Percentiles rank a stretch among this genome's conserved stretches.
phyloP scores from a whole-genome alignment of 805 yeast genomes.

The Saturnispora besseyi region DNA sequence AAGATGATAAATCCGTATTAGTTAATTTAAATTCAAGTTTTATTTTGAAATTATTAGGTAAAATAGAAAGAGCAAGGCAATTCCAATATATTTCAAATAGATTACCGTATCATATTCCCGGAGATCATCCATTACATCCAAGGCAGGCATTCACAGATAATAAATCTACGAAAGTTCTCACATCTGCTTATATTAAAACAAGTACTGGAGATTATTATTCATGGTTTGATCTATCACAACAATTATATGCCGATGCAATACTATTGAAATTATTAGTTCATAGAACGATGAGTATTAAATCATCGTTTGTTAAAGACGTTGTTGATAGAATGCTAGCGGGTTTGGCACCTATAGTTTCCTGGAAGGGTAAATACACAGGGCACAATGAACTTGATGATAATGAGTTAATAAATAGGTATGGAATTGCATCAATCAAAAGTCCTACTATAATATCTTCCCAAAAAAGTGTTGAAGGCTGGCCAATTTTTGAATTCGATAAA shows the following conservation, averaged over 20 bases:
- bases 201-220: constrained; percentile 25
- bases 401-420: not conserved
- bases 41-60: constrained; percentile 8
- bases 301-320: constrained; percentile 24
- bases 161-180: not conserved
- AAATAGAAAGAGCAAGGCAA: constrained; percentile 23
- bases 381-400: not conserved
- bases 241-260: constrained; percentile 31
- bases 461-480: constrained; percentile 7
- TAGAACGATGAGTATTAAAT: constrained; percentile 17
- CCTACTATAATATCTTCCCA: not conserved
- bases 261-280: constrained; percentile 30
- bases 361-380: constrained; percentile 5
- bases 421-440: not conserved
- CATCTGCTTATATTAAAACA: not conserved
- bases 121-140: constrained; percentile 26
- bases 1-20: not conserved
- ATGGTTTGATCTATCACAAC: constrained; percentile 31
- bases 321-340: constrained; percentile 26
- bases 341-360: constrained; percentile 19
- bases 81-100: constrained; percentile 23
- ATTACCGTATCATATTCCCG: constrained; percentile 26
- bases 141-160: not conserved
- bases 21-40: constrained; percentile 14
- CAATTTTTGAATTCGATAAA: constrained; percentile 19